A percentile compares a stretch with the other conserved stretches of the same genome.
Evolutionary conservation across 768 basidiomycete species (phyloP).

Genomic region (Tricholoma terreum): DNA sequence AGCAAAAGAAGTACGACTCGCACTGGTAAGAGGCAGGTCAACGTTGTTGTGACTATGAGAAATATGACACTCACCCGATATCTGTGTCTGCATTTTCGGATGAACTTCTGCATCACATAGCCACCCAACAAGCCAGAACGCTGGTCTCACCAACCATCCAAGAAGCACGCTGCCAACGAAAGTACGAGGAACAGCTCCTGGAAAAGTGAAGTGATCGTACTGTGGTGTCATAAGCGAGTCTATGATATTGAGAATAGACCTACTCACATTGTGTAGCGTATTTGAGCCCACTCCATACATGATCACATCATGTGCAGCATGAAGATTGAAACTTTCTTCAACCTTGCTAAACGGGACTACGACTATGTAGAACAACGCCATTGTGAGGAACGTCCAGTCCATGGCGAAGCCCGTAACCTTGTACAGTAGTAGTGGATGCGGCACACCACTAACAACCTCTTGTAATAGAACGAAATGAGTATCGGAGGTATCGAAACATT

Average conservation of each 20-base stretch:
- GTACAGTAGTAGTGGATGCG: too few relatives aligned
- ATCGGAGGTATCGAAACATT: too few relatives aligned
- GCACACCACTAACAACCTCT: too few relatives aligned
- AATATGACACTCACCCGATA: slow-evolving; percentile 44
- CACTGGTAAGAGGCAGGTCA: slow-evolving; percentile 56
- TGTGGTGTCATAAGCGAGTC: slow-evolving; percentile 7
- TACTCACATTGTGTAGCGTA: slow-evolving; percentile 48
- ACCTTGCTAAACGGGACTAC: slow-evolving; percentile 89
- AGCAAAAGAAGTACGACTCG: slow-evolving; percentile 11
- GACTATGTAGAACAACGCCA: too few relatives aligned
- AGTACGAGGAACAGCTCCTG: slow-evolving; percentile 86
- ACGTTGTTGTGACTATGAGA: background rate
- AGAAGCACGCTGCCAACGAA: slow-evolving; percentile 78
- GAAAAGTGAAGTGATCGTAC: slow-evolving; percentile 90
- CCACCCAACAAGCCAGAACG: slow-evolving; percentile 38
- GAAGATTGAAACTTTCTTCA: slow-evolving; percentile 95
- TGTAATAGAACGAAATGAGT: too few relatives aligned
- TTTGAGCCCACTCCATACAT: slow-evolving; percentile 58
- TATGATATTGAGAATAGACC: slow-evolving; percentile 1
- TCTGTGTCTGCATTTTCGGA: slow-evolving; percentile 61
- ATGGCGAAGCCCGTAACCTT: too few relatives aligned
- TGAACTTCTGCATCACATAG: slow-evolving; percentile 51
- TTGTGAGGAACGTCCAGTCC: too few relatives aligned
- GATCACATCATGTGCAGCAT: slow-evolving; percentile 85
- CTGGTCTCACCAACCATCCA: slow-evolving; percentile 52